Evolutionary conservation across 2,329 filamentous ascomycete species (phyloP), one percentile per base, ranked within the genome.

Genomic region (Diaporthe citri): DNA sequence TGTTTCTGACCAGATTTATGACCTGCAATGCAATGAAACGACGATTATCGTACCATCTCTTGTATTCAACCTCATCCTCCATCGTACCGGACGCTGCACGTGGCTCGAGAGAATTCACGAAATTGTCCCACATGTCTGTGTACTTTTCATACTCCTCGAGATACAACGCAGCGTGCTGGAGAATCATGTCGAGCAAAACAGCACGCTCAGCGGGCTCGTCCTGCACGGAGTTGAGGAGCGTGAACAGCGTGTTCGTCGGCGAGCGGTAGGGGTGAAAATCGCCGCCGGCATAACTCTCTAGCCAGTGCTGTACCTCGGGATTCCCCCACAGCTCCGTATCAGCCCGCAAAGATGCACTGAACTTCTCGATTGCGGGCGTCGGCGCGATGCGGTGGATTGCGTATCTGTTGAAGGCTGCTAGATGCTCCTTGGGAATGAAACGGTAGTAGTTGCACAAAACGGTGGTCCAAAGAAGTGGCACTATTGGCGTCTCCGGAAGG

Each of bases 261-360:
- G 39, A 15, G 1, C 28, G 3, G 12, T 12, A 9, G n/a, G 34
- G 39, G 1, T 3, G 8, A 10, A 31, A 20, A n/a, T 6, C 4
- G 22, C 13, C 43, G 8, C 12, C 10, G 36, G 39, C 67, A 9
- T 51, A 74, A 3, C 22, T 62, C 10, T 20, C 34, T 9, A 74
- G n/a, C 73, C 73, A 74, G 12, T 72, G 73, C 28, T 34, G 36
- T 3, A 56, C 73, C 36, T 74, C 73, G 3, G 39, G 46, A 39
- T 31, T 43, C 46, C 39, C 57, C 36, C 66, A 36, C 2, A 64
- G 39, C 57, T 72, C 39, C 17, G 43, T 4, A 2, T 74, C 46
- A 20, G 57, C 66, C 28, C 10, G 10, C 57, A 74, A 22, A 34
- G 25, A 43, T 22, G 46, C 39, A 28, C 22, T 74, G 48, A 74